phyloP scores from a whole-genome alignment of 768 basidiomycete genomes.

The Megacollybia marginata region DNA sequence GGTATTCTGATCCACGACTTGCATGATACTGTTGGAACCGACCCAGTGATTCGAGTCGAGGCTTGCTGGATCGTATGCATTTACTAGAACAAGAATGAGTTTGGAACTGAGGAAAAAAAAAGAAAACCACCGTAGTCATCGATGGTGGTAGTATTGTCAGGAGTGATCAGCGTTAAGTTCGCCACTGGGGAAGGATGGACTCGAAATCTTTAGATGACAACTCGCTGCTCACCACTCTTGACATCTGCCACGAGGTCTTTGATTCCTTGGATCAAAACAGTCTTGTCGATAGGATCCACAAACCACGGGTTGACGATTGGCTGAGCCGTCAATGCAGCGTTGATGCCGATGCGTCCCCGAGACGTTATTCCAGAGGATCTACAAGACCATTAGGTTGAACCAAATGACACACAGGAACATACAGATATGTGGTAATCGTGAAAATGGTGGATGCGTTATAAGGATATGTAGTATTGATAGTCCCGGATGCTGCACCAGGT shows the following conservation, averaged over 20 bases:
- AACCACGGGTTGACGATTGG: conserved; percentile 53
- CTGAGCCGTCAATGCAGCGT: conserved; percentile 39
- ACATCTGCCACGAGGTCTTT: conserved; percentile 39
- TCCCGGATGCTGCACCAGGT: conserved; percentile 50
- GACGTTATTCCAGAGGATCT: conserved; percentile 57
- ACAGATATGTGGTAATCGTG: conserved; percentile 59
- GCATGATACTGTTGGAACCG: conserved; percentile 40
- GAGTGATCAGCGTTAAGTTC: conserved; percentile 48
- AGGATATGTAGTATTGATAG: conserved; percentile 36
- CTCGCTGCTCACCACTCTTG: conserved; percentile 24
- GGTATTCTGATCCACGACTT: conserved; percentile 50
- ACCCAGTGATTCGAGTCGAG: conserved; percentile 64
- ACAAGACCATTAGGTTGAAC: conserved; percentile 1
- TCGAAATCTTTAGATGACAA: conserved; percentile 1
- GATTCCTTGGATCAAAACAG: conserved; percentile 39
- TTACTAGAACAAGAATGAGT: conserved; percentile 18
- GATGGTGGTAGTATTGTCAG: conserved; percentile 51
- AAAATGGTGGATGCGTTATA: conserved; percentile 51
- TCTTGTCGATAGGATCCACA: conserved; percentile 48
- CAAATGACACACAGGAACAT: conserved; percentile 6
- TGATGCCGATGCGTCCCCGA: conserved; percentile 55
- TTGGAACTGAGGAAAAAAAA: background rate
- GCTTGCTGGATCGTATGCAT: conserved; percentile 29
- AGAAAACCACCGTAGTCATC: conserved; percentile 35
- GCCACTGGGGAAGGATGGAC: conserved; percentile 26